Percentiles rank a stretch among this genome's conserved stretches.
These are phyloP conservation scores for Fusarium sp. DNA, from an alignment of 2,329 filamentous ascomycete genomes.

Conservation along the genomic window DNA sequence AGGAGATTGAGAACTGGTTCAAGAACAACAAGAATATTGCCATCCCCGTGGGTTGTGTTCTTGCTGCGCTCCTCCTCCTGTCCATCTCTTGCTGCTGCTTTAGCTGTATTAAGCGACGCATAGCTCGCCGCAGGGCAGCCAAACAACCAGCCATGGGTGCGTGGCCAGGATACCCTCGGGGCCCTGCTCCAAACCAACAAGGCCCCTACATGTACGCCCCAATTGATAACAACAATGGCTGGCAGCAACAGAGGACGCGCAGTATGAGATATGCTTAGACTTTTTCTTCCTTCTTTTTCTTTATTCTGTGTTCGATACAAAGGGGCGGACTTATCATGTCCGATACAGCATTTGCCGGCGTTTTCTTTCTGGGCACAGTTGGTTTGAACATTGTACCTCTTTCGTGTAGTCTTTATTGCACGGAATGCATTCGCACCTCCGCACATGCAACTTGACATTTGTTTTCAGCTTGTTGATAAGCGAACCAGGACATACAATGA, in stretches of 20 bases:
- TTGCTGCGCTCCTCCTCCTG: slow-evolving; percentile 77
- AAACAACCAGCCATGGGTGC: slow-evolving; percentile 39
- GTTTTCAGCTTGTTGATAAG: neutral
- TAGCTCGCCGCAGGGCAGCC: slow-evolving; percentile 33
- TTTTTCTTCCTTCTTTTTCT: neutral
- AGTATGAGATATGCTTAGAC: slow-evolving; percentile 45
- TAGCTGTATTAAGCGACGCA: slow-evolving; percentile 50
- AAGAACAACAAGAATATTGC: slow-evolving; percentile 78
- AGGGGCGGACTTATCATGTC: neutral
- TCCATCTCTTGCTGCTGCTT: slow-evolving; percentile 72
- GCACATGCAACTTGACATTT: neutral
- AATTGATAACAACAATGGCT: slow-evolving; percentile 27
- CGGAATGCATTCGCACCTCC: neutral
- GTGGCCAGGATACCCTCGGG: slow-evolving; percentile 37
- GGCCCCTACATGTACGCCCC: slow-evolving; percentile 36
- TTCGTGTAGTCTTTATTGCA: neutral
- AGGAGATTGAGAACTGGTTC: slow-evolving; percentile 80
- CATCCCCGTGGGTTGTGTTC: slow-evolving; percentile 76
- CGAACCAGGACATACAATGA: slow-evolving; percentile 10
- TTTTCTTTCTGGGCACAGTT: slow-evolving; percentile 22
- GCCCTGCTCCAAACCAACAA: slow-evolving; percentile 26
- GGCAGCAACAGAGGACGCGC: slow-evolving; percentile 28
- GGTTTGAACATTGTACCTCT: neutral
- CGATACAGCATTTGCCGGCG: slow-evolving; percentile 35
- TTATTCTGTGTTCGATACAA: neutral